phyloP scores from a whole-genome alignment of 345 rosid species.

The Eutrema heterophyllum region DNA sequence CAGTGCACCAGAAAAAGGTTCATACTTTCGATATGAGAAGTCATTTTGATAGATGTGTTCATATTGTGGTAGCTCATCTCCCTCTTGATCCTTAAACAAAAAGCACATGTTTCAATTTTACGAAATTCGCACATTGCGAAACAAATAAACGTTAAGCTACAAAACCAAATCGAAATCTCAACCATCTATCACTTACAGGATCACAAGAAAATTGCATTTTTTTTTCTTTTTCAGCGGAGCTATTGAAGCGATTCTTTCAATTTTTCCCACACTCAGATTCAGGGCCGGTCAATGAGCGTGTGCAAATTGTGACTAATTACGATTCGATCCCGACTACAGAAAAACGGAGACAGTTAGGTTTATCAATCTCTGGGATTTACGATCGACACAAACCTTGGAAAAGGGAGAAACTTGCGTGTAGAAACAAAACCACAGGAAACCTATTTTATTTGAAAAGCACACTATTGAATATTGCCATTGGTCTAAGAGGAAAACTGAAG shows the following conservation, averaged over 20 bases:
- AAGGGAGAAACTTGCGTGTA: background rate
- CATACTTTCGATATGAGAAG: constrained; percentile 66
- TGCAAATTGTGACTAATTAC: background rate
- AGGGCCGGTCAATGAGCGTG: background rate
- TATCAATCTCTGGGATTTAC: background rate
- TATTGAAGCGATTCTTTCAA: background rate
- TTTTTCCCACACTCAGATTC: background rate
- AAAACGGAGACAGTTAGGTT: constrained; percentile 1
- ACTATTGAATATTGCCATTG: background rate
- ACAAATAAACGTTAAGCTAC: background rate
- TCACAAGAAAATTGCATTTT: constrained; percentile 33
- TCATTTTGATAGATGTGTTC: constrained; percentile 69
- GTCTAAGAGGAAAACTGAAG: background rate
- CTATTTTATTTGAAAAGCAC: background rate
- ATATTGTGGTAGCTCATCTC: constrained; percentile 44
- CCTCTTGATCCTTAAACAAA: constrained; percentile 45
- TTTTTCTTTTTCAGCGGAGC: background rate
- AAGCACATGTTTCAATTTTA: background rate
- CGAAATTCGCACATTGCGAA: background rate
- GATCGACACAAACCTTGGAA: background rate
- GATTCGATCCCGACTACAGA: background rate
- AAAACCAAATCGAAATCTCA: constrained; percentile 5
- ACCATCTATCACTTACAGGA: constrained; percentile 22
- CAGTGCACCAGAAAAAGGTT: background rate
- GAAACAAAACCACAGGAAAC: background rate